Conservation (phyloP, 805 yeast species). For the Candida nitratophila region DNA sequence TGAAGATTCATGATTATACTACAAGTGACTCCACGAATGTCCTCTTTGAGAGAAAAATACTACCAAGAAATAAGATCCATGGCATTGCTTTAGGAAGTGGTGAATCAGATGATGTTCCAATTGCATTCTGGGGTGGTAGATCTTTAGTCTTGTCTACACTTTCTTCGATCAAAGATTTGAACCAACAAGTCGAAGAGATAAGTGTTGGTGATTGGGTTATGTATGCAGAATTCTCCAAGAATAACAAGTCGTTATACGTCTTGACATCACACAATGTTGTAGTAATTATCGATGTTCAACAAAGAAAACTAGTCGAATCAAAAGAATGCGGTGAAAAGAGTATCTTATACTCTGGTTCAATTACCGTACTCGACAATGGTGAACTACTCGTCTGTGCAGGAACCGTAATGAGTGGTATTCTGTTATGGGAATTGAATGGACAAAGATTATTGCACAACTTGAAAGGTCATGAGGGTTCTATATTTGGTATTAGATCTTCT, state of each 20-base stretch:
- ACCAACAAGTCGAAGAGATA: slow-evolving; percentile 30
- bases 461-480: slow-evolving; percentile 83
- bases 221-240: slow-evolving; percentile 42
- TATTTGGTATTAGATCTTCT: slow-evolving; percentile 71
- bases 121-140: slow-evolving; percentile 60
- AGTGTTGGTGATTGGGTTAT: slow-evolving; percentile 77
- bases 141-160: slow-evolving; percentile 44
- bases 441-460: slow-evolving; percentile 43
- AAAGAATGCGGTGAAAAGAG: slow-evolving; percentile 62
- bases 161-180: slow-evolving; percentile 18
- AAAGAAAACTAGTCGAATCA: slow-evolving; percentile 21
- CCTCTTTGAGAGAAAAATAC: slow-evolving; percentile 37
- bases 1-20: slow-evolving; percentile 47
- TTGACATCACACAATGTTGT: slow-evolving; percentile 79
- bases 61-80: slow-evolving; percentile 75
- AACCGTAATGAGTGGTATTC: slow-evolving; percentile 84
- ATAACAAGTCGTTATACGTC: slow-evolving; percentile 35
- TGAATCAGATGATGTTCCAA: slow-evolving; percentile 25
- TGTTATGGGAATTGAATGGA: slow-evolving; percentile 60
- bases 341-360: slow-evolving; percentile 80
- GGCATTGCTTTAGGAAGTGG: slow-evolving; percentile 35
- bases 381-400: slow-evolving; percentile 71
- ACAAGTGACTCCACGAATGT: slow-evolving; percentile 21
- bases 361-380: slow-evolving; percentile 35
- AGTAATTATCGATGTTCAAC: slow-evolving; percentile 27